Percentiles rank a stretch among this genome's conserved stretches.
Evolutionary conservation across 2,329 filamentous ascomycete species (phyloP).

Genomic region (Dothistroma pini): DNA sequence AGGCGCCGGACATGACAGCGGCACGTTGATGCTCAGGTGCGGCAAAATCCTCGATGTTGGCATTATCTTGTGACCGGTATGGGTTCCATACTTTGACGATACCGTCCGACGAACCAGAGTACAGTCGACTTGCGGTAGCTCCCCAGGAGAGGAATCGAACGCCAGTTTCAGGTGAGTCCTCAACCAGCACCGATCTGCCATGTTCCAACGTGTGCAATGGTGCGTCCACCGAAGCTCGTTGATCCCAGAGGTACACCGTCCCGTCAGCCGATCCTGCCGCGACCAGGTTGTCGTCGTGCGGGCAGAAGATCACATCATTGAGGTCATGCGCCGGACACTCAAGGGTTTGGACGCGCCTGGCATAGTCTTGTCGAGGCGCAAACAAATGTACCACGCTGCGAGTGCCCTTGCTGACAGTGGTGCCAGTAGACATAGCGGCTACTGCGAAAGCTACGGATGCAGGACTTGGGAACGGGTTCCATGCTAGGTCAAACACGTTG

Average conservation of each 20-base stretch:
- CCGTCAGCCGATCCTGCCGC: slow-evolving; percentile 60
- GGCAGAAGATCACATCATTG: slow-evolving; percentile 53
- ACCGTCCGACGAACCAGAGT: slow-evolving; percentile 60
- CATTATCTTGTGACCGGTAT: slow-evolving; percentile 49
- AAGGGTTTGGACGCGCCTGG: slow-evolving; percentile 42
- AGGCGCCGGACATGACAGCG: slow-evolving; percentile 56
- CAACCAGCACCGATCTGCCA: slow-evolving; percentile 42
- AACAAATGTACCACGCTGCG: slow-evolving; percentile 54
- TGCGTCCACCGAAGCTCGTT: slow-evolving; percentile 39
- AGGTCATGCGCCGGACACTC: slow-evolving; percentile 59
- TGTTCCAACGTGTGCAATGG: slow-evolving; percentile 52
- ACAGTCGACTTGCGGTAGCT: slow-evolving; percentile 49
- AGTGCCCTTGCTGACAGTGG: slow-evolving; percentile 38
- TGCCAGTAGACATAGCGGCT: slow-evolving; percentile 44
- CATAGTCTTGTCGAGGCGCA: slow-evolving; percentile 38
- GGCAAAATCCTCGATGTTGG: slow-evolving; percentile 50
- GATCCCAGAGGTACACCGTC: slow-evolving; percentile 59
- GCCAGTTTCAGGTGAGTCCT: slow-evolving; percentile 54
- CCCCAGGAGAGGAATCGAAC: slow-evolving; percentile 58
- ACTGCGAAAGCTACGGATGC: slow-evolving; percentile 48
- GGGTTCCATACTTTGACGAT: slow-evolving; percentile 59
- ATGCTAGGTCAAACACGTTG: slow-evolving; percentile 57
- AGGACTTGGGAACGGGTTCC: slow-evolving; percentile 47
- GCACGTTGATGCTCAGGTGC: slow-evolving; percentile 41
- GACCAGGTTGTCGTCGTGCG: slow-evolving; percentile 49